Evolutionary conservation across 202 grass and related monocot species (phyloP), one percentile per base, ranked within the genome.

Genomic region (Setaria viridis): DNA sequence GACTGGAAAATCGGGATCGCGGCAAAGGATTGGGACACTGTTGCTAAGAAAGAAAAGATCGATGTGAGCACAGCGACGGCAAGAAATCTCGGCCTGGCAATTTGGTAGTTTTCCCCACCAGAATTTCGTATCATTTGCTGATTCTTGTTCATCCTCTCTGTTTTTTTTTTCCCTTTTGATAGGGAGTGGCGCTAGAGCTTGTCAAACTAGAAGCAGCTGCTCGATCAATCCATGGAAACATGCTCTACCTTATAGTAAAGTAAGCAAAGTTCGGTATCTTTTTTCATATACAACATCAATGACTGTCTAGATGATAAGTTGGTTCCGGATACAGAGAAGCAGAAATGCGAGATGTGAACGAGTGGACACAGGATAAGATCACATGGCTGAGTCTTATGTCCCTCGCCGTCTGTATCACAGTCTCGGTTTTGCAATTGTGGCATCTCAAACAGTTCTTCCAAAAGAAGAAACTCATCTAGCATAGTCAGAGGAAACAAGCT

Each of bases 1-100:
- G 87, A 92, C 17, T 87, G 81, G 87, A 92, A 67, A 71, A 62
- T 77, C 11, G 91, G 91, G 67, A 87, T 92, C 66, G 84, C 87
- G 3, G 72, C 87, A 2, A 87, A 81, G 45, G 80, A 92, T 16
- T 92, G 85, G 87, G 77, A 92, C n/a, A 67, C 84, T 12, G 37
- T 87, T 78, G 84, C 87, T 25, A 90, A 87, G 63, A 90, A 78
- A 59, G 91, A 92, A 49, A 92, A 79, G 50, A 53, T 90, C 43
- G 91, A 92, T 85, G 84, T 87, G 71, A 89, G 55, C 32, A 33
- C n/a, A 5, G 16, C 17, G 11, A 16, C 58, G 20, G 6, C n/a
- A 20, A 20, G 6, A 70, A 43, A 53, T 49, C 21, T 76, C 4
- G 50, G 49, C 3, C 1, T 51, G 16, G 41, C 3, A 49, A 59